These are phyloP conservation scores for Oxyria digyna DNA, from an alignment of 148 eudicot genomes.

Conservation along the genomic window DNA sequence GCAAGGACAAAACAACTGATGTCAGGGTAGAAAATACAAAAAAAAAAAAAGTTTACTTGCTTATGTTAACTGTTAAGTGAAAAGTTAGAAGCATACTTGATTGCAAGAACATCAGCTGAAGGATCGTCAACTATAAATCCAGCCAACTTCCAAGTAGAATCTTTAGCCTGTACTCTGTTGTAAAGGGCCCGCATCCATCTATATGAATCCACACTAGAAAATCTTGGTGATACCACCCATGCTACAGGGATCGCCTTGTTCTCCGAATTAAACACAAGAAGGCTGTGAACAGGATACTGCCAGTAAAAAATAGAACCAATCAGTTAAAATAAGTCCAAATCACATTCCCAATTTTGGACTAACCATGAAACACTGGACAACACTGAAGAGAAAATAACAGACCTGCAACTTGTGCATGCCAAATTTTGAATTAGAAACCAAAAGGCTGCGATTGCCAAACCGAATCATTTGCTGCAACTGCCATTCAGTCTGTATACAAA, in stretches of 20 bases:
- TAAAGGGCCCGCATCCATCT: slow-evolving; percentile 95
- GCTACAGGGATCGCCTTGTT: slow-evolving; percentile 97
- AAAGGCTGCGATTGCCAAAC: slow-evolving; percentile 69
- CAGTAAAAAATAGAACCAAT: slow-evolving; percentile 18
- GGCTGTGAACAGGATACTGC: slow-evolving; percentile 85
- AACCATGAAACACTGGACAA: neutral
- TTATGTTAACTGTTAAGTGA: neutral
- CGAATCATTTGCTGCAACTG: slow-evolving; percentile 94
- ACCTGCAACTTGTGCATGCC: slow-evolving; percentile 86
- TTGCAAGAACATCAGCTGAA: slow-evolving; percentile 42
- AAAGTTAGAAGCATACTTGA: slow-evolving; percentile 37
- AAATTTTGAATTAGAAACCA: slow-evolving; percentile 72
- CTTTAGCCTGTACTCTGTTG: slow-evolving; percentile 65
- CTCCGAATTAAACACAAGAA: slow-evolving; percentile 85
- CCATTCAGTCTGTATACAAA: slow-evolving; percentile 95
- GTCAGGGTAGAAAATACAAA: neutral
- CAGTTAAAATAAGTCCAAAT: slow-evolving; percentile 9
- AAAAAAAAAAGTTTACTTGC: neutral
- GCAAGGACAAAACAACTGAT: neutral
- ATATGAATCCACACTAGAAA: slow-evolving; percentile 40
- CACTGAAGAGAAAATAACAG: slow-evolving; percentile 11
- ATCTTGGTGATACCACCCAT: slow-evolving; percentile 79
- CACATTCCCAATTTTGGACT: neutral
- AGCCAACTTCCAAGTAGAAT: slow-evolving; percentile 82
- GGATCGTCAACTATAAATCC: slow-evolving; percentile 92